A percentile compares a stretch with the other conserved stretches of the same genome.
Evolutionary conservation across 768 basidiomycete species (phyloP).

Genomic region (Cystobasidium tubakii): DNA sequence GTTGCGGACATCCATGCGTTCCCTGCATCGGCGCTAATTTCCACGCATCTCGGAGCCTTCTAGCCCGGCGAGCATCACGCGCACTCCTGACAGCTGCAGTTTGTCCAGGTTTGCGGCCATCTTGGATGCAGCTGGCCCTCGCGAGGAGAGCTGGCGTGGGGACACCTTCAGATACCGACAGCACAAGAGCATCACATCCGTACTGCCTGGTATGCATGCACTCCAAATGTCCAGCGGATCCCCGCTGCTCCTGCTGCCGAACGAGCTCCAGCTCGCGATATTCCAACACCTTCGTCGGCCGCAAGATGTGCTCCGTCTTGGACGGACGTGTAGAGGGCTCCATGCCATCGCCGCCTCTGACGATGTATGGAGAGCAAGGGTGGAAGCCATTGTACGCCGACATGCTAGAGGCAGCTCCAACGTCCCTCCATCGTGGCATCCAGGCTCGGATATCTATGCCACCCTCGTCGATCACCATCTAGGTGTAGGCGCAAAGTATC

Average conservation of each 20-base stretch:
- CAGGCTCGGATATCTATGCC: neutral
- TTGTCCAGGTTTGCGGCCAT: too few species aligned
- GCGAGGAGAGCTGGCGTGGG: too few species aligned
- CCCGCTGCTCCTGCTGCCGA: conserved; percentile 7
- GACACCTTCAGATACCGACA: too few species aligned
- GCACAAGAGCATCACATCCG: too few species aligned
- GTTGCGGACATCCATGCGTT: too few species aligned
- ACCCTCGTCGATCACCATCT: neutral
- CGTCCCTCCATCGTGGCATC: neutral
- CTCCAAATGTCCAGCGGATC: neutral
- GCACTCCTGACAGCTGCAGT: too few species aligned
- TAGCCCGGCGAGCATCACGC: too few species aligned
- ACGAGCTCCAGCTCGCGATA: conserved; percentile 14
- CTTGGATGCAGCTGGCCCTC: too few species aligned
- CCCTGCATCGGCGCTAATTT: too few species aligned
- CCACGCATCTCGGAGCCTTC: too few species aligned
- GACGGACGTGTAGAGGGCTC: neutral
- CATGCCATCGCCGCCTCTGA: conserved; percentile 4
- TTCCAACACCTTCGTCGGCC: neutral
- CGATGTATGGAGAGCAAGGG: conserved; percentile 15
- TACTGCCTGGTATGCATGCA: too few species aligned
- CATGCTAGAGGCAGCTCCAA: neutral
- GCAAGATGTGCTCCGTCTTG: conserved; percentile 1
- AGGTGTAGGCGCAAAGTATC: neutral
- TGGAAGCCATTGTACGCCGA: neutral